Evolutionary conservation across 2,329 filamentous ascomycete species (phyloP), one percentile per base, ranked within the genome.

Genomic region (Curvularia spicifera): DNA sequence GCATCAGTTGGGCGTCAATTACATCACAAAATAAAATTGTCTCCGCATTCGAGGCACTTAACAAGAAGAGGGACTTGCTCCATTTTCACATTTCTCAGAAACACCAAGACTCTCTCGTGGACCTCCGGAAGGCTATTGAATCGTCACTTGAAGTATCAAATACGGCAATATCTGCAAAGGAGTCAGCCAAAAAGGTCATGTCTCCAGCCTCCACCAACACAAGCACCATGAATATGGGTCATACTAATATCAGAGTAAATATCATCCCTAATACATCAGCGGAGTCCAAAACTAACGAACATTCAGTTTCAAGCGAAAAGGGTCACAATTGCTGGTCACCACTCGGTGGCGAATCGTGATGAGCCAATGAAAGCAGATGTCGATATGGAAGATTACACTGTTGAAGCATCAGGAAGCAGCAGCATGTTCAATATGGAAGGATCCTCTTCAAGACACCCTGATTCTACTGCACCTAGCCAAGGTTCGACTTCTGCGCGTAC

Each of bases 1-100:
- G 52, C 22, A 48, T 54, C 35, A 48, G 42, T 8, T 54, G 33
- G 52, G 29, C 35, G 10, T 35, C 35, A 8, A 26, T 54, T 26
- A 42, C 22, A 7, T 13, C 29, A 4, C n/a, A 31, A 28, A n/a
- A 51, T 3, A 50, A 44, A n/a, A 22, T 51, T 7, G 28, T n/a
- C 5, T 51, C 39, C n/a, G 39, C 46, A 3, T 56, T 51, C 29
- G 22, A 45, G n/a, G 28, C 53, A 18, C 39, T 56, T 1, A 22
- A 56, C 10, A 50, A 46, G 7, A 39, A 51, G 24, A 28, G 40
- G 31, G 29, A n/a, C 2, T 4, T 56, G 13, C 40, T 39, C 4
- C 40, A 51, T 10, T 15, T 51, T 5, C 43, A 45, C 18, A 56
- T 45, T n/a, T 29, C 43, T 18, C 43, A 29, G 29, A 12, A 15